phyloP scores from a whole-genome alignment of 176 grass and related monocot species.

The Hyparrhenia diplandra region DNA sequence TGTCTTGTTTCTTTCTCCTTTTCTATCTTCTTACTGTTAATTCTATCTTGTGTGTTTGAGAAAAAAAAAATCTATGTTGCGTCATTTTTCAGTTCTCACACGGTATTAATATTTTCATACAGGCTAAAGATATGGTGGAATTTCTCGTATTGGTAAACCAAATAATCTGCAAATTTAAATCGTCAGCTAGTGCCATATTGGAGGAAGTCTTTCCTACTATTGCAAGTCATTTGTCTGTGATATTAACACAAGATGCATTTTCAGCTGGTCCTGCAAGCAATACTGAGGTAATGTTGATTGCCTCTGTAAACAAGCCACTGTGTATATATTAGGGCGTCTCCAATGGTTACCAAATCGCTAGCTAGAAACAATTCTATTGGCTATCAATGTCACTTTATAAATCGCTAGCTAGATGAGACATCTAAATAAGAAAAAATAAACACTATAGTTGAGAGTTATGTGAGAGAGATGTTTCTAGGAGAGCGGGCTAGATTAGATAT shows the following conservation, averaged over 20 bases:
- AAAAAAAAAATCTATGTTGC: constrained; percentile 13
- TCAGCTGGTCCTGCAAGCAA: constrained; percentile 50
- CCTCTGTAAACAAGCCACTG: background rate
- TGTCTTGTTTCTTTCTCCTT: background rate
- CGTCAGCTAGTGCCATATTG: constrained; percentile 59
- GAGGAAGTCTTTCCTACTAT: constrained; percentile 82
- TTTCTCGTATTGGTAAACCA: constrained; percentile 88
- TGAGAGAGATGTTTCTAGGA: too few relatives aligned
- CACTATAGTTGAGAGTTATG: too few relatives aligned
- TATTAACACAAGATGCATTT: constrained; percentile 85
- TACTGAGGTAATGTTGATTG: constrained; percentile 66
- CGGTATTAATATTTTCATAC: constrained; percentile 29
- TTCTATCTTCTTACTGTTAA: background rate
- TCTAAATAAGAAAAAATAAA: too few relatives aligned
- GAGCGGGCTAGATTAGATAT: too few relatives aligned
- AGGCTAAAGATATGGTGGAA: constrained; percentile 96
- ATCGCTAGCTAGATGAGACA: too few relatives aligned
- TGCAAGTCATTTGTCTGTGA: constrained; percentile 61
- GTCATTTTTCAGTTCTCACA: background rate
- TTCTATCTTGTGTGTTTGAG: too few relatives aligned
- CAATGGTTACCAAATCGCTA: too few relatives aligned
- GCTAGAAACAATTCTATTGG: too few relatives aligned
- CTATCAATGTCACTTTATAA: too few relatives aligned
- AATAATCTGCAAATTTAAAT: constrained; percentile 88
- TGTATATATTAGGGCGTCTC: too few relatives aligned